Evolutionary conservation across 306 rosid genomes (phyloP).

Genomic region (Herpetospermum pedunculosum): DNA sequence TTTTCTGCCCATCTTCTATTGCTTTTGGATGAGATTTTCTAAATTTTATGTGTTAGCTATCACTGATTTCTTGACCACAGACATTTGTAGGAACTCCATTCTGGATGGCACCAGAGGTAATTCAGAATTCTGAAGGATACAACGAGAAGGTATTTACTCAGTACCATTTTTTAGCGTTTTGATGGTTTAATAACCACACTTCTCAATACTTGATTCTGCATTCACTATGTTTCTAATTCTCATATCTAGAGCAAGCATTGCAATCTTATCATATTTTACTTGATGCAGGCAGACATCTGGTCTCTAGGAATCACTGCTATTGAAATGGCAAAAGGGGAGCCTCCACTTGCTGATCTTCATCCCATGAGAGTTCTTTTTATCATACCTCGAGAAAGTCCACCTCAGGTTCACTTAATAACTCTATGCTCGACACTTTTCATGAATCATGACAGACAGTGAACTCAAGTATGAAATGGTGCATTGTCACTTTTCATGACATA

Average conservation of each 20-base stretch:
- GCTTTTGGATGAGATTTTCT: background rate
- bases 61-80: conserved; percentile 60
- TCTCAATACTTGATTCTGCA: conserved; percentile 4
- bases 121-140: conserved; percentile 93
- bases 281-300: conserved; percentile 96
- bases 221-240: background rate
- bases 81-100: conserved; percentile 99
- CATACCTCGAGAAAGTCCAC: conserved; percentile 97
- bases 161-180: background rate
- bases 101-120: conserved; percentile 99
- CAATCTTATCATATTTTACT: conserved; percentile 16
- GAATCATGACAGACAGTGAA: background rate
- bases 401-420: conserved; percentile 49
- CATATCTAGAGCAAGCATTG: conserved; percentile 15
- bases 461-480: background rate
- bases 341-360: conserved; percentile 98
- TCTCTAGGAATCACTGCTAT: conserved; percentile 94
- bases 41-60: conserved; percentile 7
- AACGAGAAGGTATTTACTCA: conserved; percentile 69
- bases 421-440: background rate
- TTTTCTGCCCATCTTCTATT: background rate
- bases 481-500: background rate
- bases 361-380: conserved; percentile 98
- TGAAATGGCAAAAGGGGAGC: conserved; percentile 99
- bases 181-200: background rate